Evolutionary conservation across 352 stramenopile genomes (phyloP).

Genomic region (Globisporangium mamillatum): DNA sequence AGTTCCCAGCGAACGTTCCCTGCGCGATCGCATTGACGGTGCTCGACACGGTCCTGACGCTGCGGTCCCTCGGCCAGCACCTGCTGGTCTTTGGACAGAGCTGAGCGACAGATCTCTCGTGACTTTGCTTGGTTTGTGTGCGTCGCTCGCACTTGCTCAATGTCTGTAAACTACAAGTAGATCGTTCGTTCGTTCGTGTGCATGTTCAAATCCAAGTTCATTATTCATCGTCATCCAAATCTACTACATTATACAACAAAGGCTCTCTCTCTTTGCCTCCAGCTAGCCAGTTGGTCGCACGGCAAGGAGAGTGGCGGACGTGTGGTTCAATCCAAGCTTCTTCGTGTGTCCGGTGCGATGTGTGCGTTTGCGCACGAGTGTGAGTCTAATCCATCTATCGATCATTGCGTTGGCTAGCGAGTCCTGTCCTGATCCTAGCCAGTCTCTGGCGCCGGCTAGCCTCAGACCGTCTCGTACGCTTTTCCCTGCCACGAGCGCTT

Average conservation of each 20-base stretch:
- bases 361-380: neutral
- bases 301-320: neutral
- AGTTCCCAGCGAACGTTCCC: constrained; percentile 64
- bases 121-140: neutral
- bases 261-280: neutral
- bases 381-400: constrained; percentile 7
- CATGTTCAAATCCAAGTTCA: constrained; percentile 12
- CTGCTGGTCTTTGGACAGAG: constrained; percentile 5
- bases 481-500: constrained; percentile 59
- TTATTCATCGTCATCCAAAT: constrained; percentile 14
- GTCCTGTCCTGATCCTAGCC: neutral
- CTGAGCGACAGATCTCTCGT: neutral
- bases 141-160: neutral
- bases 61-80: constrained; percentile 7
- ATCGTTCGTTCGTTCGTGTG: neutral
- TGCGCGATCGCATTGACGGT: constrained; percentile 41
- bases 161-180: constrained; percentile 1
- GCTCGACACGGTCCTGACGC: constrained; percentile 26
- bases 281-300: neutral
- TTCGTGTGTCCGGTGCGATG: neutral
- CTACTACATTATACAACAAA: constrained; percentile 24
- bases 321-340: neutral
- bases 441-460: neutral
- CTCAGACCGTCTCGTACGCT: constrained; percentile 61
- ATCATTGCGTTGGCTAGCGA: neutral